Percentiles rank a stretch among this genome's conserved stretches.
Evolutionary conservation across 495 filamentous ascomycete genomes (phyloP).

Genomic region (Penicillium paxilli): DNA sequence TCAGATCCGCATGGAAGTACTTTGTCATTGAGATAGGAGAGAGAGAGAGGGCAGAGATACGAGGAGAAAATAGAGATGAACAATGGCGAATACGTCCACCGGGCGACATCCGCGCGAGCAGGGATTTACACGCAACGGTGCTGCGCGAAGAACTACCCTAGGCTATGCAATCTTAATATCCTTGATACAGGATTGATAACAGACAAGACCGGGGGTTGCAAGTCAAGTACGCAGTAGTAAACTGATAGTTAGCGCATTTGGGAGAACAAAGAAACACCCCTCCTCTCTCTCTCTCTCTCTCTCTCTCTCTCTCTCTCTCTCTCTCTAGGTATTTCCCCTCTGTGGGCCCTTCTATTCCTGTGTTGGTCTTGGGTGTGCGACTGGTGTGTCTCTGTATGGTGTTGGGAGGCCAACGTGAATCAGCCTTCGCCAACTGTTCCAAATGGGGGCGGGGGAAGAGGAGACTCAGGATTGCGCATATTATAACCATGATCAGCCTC

Average conservation of each 20-base stretch:
- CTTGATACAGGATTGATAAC: background rate
- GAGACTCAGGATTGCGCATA: background rate
- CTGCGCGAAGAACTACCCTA: background rate
- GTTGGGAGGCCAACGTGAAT: constrained; percentile 2
- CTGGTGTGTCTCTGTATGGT: background rate
- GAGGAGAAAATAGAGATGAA: background rate
- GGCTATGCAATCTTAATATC: background rate
- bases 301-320: no score
- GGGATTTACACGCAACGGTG: background rate
- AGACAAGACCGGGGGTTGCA: background rate
- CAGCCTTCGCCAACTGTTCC: constrained; percentile 15
- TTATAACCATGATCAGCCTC: background rate
- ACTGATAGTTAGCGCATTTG: background rate
- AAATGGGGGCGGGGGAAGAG: no score
- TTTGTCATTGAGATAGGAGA: no score
- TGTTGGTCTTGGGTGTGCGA: background rate
- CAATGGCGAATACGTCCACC: background rate
- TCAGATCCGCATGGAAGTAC: no score
- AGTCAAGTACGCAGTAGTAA: no score
- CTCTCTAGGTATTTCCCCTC: no score
- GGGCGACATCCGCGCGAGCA: background rate
- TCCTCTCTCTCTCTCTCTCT: background rate
- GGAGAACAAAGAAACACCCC: background rate
- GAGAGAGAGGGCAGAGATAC: background rate
- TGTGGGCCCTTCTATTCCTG: no score